Conservation (phyloP, 176 grass and related monocot genomes). For the Carex myosuroides region DNA sequence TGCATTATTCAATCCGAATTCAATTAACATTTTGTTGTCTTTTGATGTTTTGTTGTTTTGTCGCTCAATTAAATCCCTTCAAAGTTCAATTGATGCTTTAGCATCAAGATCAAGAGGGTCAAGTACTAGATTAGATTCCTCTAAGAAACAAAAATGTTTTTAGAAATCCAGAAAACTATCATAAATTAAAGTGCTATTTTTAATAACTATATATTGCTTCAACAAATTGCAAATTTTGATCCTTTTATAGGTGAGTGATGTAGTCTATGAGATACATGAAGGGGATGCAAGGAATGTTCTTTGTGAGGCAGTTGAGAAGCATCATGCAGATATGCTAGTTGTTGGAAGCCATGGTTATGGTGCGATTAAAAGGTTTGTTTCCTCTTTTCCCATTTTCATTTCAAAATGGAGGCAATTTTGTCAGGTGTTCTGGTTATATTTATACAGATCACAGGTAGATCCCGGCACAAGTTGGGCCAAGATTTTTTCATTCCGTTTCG, state of each 20-base stretch:
- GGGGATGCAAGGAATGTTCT: slow-evolving; percentile 69
- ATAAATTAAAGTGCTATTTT: background rate
- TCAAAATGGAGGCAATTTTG: background rate
- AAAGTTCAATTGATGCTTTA: background rate
- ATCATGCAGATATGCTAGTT: slow-evolving; percentile 65
- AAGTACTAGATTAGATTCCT: background rate
- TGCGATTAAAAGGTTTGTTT: slow-evolving; percentile 68
- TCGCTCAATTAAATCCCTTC: background rate
- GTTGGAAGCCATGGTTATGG: slow-evolving; percentile 91
- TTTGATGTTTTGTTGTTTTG: background rate
- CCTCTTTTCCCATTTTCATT: background rate
- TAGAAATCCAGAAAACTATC: background rate
- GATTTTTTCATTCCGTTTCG: background rate
- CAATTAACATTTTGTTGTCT: background rate
- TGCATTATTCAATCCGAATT: background rate
- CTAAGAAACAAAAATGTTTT: background rate
- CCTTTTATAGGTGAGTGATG: slow-evolving; percentile 49
- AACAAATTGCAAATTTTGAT: background rate
- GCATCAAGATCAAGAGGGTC: background rate
- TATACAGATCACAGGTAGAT: background rate
- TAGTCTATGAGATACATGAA: slow-evolving; percentile 46
- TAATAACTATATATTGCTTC: background rate
- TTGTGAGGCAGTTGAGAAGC: slow-evolving; percentile 68
- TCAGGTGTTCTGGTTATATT: background rate
- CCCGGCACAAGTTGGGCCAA: background rate